Conservation (phyloP, 2,329 filamentous ascomycete genomes). For the Fusarium scirpi region DNA sequence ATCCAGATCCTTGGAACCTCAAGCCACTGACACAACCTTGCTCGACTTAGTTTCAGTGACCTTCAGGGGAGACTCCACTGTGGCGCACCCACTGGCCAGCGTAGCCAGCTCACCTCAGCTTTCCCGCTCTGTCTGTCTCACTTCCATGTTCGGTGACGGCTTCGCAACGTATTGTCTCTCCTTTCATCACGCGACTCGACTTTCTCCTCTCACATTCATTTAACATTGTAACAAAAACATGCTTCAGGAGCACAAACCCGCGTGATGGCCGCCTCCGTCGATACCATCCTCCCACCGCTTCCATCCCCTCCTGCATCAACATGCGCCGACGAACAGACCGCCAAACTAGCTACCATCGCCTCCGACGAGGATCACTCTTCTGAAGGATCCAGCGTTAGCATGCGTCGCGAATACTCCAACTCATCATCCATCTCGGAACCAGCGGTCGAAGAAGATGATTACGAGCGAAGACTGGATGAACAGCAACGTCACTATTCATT, state of each 20-base stretch:
- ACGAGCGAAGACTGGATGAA: conserved; percentile 8
- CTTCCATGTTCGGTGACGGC: conserved; percentile 10
- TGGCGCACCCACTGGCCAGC: conserved; percentile 26
- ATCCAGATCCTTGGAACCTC: conserved; percentile 25
- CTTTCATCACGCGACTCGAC: conserved; percentile 12
- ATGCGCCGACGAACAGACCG: conserved; percentile 20
- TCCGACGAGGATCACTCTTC: conserved; percentile 51
- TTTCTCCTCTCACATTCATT: not conserved
- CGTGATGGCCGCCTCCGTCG: conserved; percentile 46
- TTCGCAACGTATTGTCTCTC: conserved; percentile 1
- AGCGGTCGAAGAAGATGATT: conserved; percentile 41
- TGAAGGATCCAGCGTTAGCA: conserved; percentile 46
- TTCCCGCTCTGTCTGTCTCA: not conserved
- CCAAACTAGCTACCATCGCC: conserved; percentile 40
- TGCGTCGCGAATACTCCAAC: conserved; percentile 42
- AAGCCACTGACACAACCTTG: conserved; percentile 37
- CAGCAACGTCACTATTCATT: not conserved
- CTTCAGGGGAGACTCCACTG: conserved; percentile 39
- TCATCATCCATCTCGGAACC: conserved; percentile 51
- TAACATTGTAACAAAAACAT: conserved; percentile 17
- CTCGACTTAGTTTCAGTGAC: conserved; percentile 29
- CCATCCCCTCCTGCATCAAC: conserved; percentile 29
- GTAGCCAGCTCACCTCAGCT: conserved; percentile 4
- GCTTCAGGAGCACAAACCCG: conserved; percentile 38
- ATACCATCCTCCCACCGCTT: conserved; percentile 42